These are phyloP conservation scores for Penicillium sp. DNA, from an alignment of 2,329 filamentous ascomycete genomes.

Conservation along the genomic window DNA sequence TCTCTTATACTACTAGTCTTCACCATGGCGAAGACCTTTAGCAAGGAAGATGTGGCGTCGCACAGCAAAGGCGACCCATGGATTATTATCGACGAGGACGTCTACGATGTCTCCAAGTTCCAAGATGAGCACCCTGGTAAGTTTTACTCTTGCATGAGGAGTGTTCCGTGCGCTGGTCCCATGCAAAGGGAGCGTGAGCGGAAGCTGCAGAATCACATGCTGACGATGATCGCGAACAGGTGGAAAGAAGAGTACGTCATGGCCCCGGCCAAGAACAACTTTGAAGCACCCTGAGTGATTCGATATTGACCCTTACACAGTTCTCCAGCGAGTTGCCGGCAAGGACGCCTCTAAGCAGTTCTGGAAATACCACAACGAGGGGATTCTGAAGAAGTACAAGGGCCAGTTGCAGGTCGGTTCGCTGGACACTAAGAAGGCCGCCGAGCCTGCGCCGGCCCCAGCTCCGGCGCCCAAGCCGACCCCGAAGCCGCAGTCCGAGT, in stretches of 20 bases:
- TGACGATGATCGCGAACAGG: slow-evolving; percentile 49
- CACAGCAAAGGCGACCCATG: slow-evolving; percentile 89
- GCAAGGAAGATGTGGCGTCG: slow-evolving; percentile 80
- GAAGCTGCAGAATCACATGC: slow-evolving; percentile 14
- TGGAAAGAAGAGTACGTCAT: slow-evolving; percentile 68
- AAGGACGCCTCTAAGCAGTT: slow-evolving; percentile 72
- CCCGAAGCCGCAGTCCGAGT: slow-evolving; percentile 52
- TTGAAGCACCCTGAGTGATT: neutral
- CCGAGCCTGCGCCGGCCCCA: slow-evolving; percentile 41
- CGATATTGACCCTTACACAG: slow-evolving; percentile 43
- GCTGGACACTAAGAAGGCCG: slow-evolving; percentile 79
- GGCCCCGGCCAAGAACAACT: neutral
- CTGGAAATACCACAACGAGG: slow-evolving; percentile 68
- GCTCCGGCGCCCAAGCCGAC: slow-evolving; percentile 49
- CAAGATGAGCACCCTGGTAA: slow-evolving; percentile 75
- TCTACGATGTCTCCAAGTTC: slow-evolving; percentile 91
- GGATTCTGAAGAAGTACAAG: slow-evolving; percentile 66
- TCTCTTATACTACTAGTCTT: neutral
- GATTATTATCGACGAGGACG: slow-evolving; percentile 91
- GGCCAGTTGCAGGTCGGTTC: slow-evolving; percentile 67
- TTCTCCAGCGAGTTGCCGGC: slow-evolving; percentile 67
- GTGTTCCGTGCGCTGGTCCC: slow-evolving; percentile 3
- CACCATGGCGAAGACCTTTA: slow-evolving; percentile 87
- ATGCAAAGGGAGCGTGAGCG: neutral
- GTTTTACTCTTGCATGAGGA: slow-evolving; percentile 10